phyloP scores from a whole-genome alignment of 2,329 filamentous ascomycete genomes.

The Aspergillus tanneri region DNA sequence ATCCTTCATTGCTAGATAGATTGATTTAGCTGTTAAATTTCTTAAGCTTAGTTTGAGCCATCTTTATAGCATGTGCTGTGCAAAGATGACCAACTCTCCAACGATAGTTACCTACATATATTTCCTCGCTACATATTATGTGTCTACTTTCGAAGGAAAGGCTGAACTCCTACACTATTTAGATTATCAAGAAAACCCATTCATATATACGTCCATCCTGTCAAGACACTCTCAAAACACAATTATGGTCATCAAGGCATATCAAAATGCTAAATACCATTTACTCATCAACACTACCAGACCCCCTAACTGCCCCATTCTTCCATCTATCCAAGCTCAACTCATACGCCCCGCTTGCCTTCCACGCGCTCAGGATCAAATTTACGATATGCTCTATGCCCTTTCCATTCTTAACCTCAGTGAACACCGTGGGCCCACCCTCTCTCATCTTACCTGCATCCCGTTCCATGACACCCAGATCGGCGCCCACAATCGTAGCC shows the following conservation, averaged over 20 bases:
- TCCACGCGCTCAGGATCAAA: constrained; percentile 89
- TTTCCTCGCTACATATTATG: no score
- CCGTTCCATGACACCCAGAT: constrained; percentile 88
- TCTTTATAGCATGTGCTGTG: no score
- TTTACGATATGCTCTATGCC: constrained; percentile 84
- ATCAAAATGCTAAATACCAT: neutral
- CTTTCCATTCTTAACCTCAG: constrained; percentile 90
- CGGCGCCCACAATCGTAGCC: constrained; percentile 84
- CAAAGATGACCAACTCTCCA: no score
- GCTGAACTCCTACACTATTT: no score
- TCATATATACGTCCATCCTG: no score
- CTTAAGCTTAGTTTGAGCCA: no score
- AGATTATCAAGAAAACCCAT: no score
- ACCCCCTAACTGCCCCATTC: constrained; percentile 38
- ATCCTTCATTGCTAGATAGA: no score
- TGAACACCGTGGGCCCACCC: constrained; percentile 92
- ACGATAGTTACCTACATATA: no score
- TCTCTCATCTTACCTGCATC: constrained; percentile 94
- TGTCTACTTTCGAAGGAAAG: no score
- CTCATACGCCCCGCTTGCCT: constrained; percentile 71
- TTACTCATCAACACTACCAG: constrained; percentile 27
- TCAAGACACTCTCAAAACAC: no score
- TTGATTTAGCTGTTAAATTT: no score
- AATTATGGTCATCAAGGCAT: neutral
- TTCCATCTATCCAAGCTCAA: constrained; percentile 47